Percentiles rank a stretch among this genome's conserved stretches.
phyloP scores from a whole-genome alignment of 2,329 filamentous ascomycete species.

The Ascochyta pisi region DNA sequence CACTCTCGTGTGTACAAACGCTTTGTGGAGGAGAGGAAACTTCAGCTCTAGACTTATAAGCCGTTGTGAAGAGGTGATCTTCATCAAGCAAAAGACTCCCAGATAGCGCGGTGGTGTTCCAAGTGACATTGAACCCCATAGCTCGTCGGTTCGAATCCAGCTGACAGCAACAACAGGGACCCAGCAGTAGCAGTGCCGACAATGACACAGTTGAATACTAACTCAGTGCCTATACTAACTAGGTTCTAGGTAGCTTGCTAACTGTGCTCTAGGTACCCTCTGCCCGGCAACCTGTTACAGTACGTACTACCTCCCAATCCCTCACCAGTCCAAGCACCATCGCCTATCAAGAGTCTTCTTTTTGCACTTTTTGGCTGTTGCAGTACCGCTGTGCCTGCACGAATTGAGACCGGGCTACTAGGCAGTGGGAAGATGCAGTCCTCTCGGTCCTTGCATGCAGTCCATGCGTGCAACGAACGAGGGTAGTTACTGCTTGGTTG shows the following conservation, averaged over 20 bases:
- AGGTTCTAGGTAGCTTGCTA: not conserved
- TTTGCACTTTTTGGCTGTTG: not conserved
- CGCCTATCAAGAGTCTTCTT: not conserved
- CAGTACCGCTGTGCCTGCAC: not conserved
- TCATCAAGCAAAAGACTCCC: constrained; percentile 4
- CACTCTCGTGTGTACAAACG: not conserved
- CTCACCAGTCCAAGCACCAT: not conserved
- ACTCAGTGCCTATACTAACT: not conserved
- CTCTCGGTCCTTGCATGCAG: not conserved
- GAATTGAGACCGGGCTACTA: no score
- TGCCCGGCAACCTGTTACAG: not conserved
- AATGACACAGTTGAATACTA: no score
- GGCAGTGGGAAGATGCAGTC: not conserved
- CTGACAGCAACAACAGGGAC: not conserved
- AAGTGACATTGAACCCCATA: not conserved
- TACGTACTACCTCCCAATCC: not conserved
- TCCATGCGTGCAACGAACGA: not conserved
- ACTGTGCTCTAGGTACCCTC: no score
- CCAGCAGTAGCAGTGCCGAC: no score
- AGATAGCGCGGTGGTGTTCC: not conserved
- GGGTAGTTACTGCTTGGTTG: not conserved
- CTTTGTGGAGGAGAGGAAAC: not conserved
- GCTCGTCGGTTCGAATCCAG: not conserved
- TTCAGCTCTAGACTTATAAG: not conserved
- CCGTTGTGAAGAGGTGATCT: not conserved